Percentiles rank a stretch among this genome's conserved stretches.
phyloP scores from a whole-genome alignment of 1,139 yeast species.

The Meyerozyma elateridarum region DNA sequence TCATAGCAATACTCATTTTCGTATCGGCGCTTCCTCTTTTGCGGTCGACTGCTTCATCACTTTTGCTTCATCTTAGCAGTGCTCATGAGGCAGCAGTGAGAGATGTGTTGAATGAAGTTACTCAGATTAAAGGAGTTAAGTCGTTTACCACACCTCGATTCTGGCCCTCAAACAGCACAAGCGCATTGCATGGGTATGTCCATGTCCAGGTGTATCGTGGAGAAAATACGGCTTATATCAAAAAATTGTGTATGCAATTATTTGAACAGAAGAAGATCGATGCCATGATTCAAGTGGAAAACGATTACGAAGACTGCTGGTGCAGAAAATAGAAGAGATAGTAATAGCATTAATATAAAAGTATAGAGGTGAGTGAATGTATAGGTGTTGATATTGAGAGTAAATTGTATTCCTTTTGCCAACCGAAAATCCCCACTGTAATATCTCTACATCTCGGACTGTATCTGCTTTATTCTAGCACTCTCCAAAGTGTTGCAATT shows the following conservation, averaged over 20 bases:
- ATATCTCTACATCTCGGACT: too few species aligned
- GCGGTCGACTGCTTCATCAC: conserved; percentile 70
- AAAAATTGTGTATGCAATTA: conserved; percentile 54
- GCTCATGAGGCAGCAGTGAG: conserved; percentile 56
- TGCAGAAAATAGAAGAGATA: conserved; percentile 21
- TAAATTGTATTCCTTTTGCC: too few species aligned
- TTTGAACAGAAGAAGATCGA: conserved; percentile 32
- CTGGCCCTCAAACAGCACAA: conserved; percentile 63
- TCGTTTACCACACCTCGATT: conserved; percentile 86
- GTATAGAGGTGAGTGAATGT: too few species aligned
- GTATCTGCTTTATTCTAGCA: too few species aligned
- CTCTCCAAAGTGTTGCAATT: too few species aligned
- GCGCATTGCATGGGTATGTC: conserved; percentile 48
- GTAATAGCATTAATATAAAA: too few species aligned
- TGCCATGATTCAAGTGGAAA: conserved; percentile 59
- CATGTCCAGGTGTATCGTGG: conserved; percentile 69
- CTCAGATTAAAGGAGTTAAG: conserved; percentile 71
- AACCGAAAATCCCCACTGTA: too few species aligned
- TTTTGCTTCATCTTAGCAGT: conserved; percentile 57
- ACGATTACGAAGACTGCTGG: conserved; percentile 58
- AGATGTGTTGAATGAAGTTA: conserved; percentile 60
- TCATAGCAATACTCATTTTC: conserved; percentile 78
- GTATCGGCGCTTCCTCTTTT: conserved; percentile 80
- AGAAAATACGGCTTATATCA: conserved; percentile 58
- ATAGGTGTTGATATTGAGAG: too few species aligned